Conservation (phyloP, 805 yeast species). For the Danielia reshetovae region DNA sequence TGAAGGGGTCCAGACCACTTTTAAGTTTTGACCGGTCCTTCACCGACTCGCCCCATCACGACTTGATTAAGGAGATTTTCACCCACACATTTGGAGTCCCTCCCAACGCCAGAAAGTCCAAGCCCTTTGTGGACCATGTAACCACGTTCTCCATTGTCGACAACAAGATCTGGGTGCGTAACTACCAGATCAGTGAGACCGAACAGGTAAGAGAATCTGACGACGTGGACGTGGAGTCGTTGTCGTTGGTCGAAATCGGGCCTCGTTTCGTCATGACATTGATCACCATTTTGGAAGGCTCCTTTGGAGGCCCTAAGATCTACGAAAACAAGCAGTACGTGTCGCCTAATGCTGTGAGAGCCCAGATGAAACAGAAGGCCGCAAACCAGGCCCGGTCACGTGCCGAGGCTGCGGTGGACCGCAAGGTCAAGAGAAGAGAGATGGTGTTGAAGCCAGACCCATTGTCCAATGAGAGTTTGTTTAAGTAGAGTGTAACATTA, state of each 20-base stretch:
- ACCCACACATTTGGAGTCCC: conserved; percentile 89
- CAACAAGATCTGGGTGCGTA: conserved; percentile 92
- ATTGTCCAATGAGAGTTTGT: conserved; percentile 69
- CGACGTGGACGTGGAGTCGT: conserved; percentile 51
- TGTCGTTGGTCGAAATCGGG: conserved; percentile 89
- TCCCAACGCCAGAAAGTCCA: conserved; percentile 83
- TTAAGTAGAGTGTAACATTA: conserved; percentile 38
- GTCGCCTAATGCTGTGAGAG: conserved; percentile 91
- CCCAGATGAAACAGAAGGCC: conserved; percentile 75
- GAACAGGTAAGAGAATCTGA: conserved; percentile 54
- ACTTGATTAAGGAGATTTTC: conserved; percentile 78
- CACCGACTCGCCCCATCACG: conserved; percentile 58
- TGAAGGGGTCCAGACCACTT: conserved; percentile 92
- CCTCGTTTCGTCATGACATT: conserved; percentile 93
- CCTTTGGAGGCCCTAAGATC: conserved; percentile 96
- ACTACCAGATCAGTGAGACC: conserved; percentile 78
- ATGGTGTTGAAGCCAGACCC: conserved; percentile 77
- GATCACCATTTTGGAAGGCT: conserved; percentile 89
- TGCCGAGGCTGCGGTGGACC: conserved; percentile 71
- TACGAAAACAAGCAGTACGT: conserved; percentile 96
- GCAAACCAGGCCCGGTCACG: conserved; percentile 78
- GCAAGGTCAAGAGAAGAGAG: conserved; percentile 73
- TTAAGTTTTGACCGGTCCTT: conserved; percentile 83
- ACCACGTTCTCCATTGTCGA: conserved; percentile 91
- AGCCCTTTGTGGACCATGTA: conserved; percentile 95